phyloP scores from a whole-genome alignment of 2,329 filamentous ascomycete genomes.

The Lecanicillium sp. region DNA sequence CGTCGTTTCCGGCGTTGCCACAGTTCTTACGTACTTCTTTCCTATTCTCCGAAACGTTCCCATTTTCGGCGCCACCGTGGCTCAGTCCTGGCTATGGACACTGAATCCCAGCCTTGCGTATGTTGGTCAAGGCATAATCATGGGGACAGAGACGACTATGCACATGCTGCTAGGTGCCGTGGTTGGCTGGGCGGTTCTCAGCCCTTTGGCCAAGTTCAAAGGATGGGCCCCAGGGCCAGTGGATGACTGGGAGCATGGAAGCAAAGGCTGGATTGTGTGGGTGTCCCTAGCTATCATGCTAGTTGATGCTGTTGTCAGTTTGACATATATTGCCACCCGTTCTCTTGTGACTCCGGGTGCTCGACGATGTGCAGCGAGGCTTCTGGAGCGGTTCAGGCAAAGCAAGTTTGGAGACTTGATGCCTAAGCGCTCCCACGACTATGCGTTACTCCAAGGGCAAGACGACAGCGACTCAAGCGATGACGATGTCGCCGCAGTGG shows the following conservation, averaged over 20 bases:
- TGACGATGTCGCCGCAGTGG: slow-evolving; percentile 11
- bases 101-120: slow-evolving; percentile 96
- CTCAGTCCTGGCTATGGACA: slow-evolving; percentile 84
- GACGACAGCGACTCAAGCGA: slow-evolving; percentile 13
- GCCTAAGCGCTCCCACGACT: slow-evolving; percentile 4
- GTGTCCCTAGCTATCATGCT: slow-evolving; percentile 94
- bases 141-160: slow-evolving; percentile 90
- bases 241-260: slow-evolving; percentile 82
- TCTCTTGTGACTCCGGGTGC: slow-evolving; percentile 35
- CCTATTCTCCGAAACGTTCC: slow-evolving; percentile 81
- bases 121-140: slow-evolving; percentile 94
- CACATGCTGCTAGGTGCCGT: slow-evolving; percentile 92
- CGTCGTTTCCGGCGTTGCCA: slow-evolving; percentile 56
- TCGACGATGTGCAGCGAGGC: neutral
- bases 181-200: slow-evolving; percentile 84
- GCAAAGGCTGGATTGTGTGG: slow-evolving; percentile 99
- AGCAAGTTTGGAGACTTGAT: slow-evolving; percentile 1
- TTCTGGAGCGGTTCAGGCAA: neutral
- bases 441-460: slow-evolving; percentile 11
- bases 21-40: slow-evolving; percentile 82
- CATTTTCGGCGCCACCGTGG: slow-evolving; percentile 69
- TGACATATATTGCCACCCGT: slow-evolving; percentile 67
- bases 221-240: slow-evolving; percentile 89
- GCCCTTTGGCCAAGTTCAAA: slow-evolving; percentile 74
- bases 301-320: slow-evolving; percentile 81